Percentiles rank a stretch among this genome's conserved stretches.
phyloP scores from a whole-genome alignment of 345 rosid species.

The Carallia brachiata region DNA sequence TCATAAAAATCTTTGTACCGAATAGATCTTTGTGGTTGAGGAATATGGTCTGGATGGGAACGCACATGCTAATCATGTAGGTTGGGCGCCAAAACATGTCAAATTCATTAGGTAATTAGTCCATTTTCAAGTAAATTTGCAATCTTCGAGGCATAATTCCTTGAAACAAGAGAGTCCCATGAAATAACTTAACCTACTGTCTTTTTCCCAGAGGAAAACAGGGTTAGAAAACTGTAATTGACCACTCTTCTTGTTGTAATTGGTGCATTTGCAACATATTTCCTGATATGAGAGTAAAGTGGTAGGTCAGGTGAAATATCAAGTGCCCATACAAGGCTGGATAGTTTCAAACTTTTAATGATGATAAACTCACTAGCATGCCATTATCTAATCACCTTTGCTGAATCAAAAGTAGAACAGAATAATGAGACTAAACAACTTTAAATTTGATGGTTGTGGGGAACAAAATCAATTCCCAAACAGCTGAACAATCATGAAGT shows the following conservation, averaged over 20 bases:
- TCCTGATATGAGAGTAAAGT: slow-evolving; percentile 26
- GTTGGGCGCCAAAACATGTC: slow-evolving; percentile 6
- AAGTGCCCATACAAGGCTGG: slow-evolving; percentile 33
- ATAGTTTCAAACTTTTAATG: slow-evolving; percentile 66
- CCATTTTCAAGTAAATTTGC: slow-evolving; percentile 1
- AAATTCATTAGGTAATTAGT: neutral
- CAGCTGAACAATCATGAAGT: slow-evolving; percentile 67
- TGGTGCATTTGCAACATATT: neutral
- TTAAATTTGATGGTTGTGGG: slow-evolving; percentile 62
- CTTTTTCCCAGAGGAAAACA: neutral
- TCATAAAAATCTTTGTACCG: neutral
- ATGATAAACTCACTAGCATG: slow-evolving; percentile 75
- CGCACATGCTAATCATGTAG: neutral
- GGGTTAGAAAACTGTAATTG: neutral
- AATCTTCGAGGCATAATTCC: slow-evolving; percentile 11
- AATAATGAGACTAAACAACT: slow-evolving; percentile 64
- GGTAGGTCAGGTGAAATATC: slow-evolving; percentile 48
- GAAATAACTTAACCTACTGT: neutral
- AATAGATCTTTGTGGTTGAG: no score
- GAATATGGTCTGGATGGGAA: neutral
- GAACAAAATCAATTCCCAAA: slow-evolving; percentile 87
- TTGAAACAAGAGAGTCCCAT: slow-evolving; percentile 7
- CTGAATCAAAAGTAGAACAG: slow-evolving; percentile 61
- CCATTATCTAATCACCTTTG: slow-evolving; percentile 68
- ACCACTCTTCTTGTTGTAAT: slow-evolving; percentile 3